phyloP scores from a whole-genome alignment of 768 basidiomycete genomes.

The Phlebiopsis gigantea region DNA sequence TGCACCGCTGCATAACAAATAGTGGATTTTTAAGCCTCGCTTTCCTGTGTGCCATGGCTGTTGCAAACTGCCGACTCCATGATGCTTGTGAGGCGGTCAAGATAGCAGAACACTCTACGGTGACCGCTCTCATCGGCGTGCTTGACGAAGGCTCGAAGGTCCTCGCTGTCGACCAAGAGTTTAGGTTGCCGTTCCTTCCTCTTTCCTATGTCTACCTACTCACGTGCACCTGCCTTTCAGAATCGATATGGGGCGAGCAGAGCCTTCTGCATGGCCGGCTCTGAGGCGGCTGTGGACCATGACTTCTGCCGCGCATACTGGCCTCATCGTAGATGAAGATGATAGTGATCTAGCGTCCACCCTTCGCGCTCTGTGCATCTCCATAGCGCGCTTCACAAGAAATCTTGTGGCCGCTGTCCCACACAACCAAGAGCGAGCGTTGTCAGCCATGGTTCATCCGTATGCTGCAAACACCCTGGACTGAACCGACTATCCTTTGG shows the following conservation, averaged over 20 bases:
- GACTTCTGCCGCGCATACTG: conserved; percentile 17
- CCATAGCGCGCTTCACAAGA: conserved; percentile 70
- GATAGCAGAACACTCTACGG: conserved; percentile 1
- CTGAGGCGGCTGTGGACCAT: conserved; percentile 51
- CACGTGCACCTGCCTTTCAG: conserved; percentile 21
- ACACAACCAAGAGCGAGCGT: conserved; percentile 65
- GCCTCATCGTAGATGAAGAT: conserved; percentile 39
- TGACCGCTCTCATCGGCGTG: conserved; percentile 19
- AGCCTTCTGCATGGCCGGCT: conserved; percentile 49
- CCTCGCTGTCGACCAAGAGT: conserved; percentile 40
- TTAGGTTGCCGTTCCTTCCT: conserved; percentile 5
- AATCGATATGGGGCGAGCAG: conserved; percentile 28
- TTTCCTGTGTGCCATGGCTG: conserved; percentile 8
- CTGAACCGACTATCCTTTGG: background rate
- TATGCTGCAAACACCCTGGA: background rate
- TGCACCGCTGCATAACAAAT: background rate
- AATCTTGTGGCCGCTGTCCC: conserved; percentile 77
- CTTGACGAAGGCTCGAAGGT: conserved; percentile 48
- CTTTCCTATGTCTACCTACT: background rate
- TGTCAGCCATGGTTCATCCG: conserved; percentile 43
- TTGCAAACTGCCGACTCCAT: conserved; percentile 29
- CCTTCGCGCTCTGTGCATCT: conserved; percentile 20
- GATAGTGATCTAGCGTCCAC: conserved; percentile 9
- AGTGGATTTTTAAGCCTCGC: background rate
- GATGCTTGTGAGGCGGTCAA: conserved; percentile 39